Evolutionary conservation across 2,329 filamentous ascomycete species (phyloP).

Genomic region (Niveomyces coronatus): DNA sequence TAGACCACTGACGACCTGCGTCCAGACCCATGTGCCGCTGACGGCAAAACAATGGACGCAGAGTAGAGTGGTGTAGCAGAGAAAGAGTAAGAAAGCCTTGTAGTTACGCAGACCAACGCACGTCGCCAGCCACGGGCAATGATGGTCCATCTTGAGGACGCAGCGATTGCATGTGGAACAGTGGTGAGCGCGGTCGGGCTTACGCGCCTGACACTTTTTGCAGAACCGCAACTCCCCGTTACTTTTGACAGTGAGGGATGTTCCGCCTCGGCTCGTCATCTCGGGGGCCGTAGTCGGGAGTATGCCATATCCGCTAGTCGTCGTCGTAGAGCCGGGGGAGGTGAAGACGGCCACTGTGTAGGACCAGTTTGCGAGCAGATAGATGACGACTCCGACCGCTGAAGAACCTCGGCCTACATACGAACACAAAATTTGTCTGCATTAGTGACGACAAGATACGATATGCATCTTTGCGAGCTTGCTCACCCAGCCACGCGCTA

Average conservation of each 20-base stretch:
- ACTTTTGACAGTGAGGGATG: conserved; percentile 84
- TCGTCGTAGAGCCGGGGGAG: conserved; percentile 64
- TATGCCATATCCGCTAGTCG: conserved; percentile 62
- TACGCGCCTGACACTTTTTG: conserved; percentile 92
- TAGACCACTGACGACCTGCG: conserved; percentile 58
- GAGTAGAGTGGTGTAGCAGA: conserved; percentile 81
- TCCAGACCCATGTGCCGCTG: conserved; percentile 73
- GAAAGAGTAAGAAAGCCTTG: conserved; percentile 87
- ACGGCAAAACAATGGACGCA: conserved; percentile 74
- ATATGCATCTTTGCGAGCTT: too few species aligned
- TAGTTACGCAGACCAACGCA: conserved; percentile 93
- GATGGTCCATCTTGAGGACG: conserved; percentile 98
- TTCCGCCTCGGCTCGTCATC: conserved; percentile 45
- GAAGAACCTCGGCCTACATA: conserved; percentile 44
- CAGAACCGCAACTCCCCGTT: conserved; percentile 82
- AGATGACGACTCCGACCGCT: conserved; percentile 58
- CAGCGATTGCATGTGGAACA: conserved; percentile 91
- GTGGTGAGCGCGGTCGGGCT: conserved; percentile 93
- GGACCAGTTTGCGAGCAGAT: conserved; percentile 70
- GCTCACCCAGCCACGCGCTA: conserved; percentile 47
- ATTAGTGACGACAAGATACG: too few species aligned
- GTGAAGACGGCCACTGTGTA: conserved; percentile 94
- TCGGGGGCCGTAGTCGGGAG: conserved; percentile 54
- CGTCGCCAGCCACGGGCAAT: conserved; percentile 95
- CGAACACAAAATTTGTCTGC: too few species aligned